phyloP scores from a whole-genome alignment of 2,329 filamentous ascomycete species.

The Dactylellina sp. region DNA sequence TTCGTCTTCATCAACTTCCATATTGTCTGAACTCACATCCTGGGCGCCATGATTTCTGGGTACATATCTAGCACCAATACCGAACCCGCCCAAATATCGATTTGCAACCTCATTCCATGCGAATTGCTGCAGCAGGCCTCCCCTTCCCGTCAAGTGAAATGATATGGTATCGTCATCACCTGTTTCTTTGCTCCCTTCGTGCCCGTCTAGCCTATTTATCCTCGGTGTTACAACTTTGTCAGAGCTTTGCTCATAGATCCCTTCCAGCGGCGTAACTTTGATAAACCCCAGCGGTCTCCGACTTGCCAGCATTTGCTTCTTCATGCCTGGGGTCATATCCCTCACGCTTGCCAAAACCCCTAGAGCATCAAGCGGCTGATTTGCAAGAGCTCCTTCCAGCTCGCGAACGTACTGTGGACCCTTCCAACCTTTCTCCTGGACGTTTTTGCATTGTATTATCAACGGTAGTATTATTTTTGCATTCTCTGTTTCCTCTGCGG shows the following conservation, averaged over 20 bases:
- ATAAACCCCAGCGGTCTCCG: constrained; percentile 46
- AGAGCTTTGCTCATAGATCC: constrained; percentile 5
- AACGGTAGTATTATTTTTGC: constrained; percentile 63
- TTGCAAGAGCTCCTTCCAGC: constrained; percentile 80
- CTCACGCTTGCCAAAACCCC: constrained; percentile 77
- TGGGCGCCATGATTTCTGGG: constrained; percentile 19
- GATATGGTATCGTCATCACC: background rate
- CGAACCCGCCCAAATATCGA: constrained; percentile 41
- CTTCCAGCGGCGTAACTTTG: constrained; percentile 43
- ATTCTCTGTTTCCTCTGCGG: constrained; percentile 16
- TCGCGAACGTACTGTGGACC: constrained; percentile 75
- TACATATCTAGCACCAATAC: constrained; percentile 44
- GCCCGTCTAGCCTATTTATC: background rate
- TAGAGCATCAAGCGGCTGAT: constrained; percentile 76
- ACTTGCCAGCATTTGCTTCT: constrained; percentile 47
- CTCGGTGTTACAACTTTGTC: background rate
- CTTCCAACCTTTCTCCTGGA: constrained; percentile 66
- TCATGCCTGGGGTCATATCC: constrained; percentile 80
- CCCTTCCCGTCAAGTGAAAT: constrained; percentile 31
- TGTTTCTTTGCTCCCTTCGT: background rate
- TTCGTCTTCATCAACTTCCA: constrained; percentile 10
- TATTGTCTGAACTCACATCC: constrained; percentile 21
- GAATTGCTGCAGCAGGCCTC: constrained; percentile 51
- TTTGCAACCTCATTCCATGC: constrained; percentile 53
- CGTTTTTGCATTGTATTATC: constrained; percentile 77